These are phyloP conservation scores for Russula vinacea DNA, from an alignment of 768 basidiomycete species.

Conservation along the genomic window DNA sequence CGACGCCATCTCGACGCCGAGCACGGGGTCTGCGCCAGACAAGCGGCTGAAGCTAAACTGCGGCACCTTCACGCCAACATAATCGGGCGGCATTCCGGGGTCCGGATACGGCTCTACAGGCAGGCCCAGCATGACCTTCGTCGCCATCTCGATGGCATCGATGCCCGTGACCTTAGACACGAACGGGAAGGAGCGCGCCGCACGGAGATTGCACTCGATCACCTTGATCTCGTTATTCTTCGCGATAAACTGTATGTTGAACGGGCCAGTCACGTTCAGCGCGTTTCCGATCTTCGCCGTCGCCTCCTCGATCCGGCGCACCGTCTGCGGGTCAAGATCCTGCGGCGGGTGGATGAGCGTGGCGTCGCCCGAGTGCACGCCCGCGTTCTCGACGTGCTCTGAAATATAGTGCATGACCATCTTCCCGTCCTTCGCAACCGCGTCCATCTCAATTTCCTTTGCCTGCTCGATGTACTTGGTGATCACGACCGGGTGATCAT, in stretches of 20 bases:
- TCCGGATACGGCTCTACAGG: conserved; percentile 91
- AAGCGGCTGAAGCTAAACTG: conserved; percentile 98
- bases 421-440: conserved; percentile 93
- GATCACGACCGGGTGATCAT: conserved; percentile 96
- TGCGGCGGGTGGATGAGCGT: conserved; percentile 98
- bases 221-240: conserved; percentile 99
- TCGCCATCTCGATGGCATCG: conserved; percentile 98
- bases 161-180: conserved; percentile 98
- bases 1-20: conserved; percentile 99
- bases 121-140: conserved; percentile 94
- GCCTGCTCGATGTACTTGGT: conserved; percentile 99
- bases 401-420: conserved; percentile 99
- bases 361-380: conserved; percentile 98
- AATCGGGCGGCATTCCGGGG: conserved; percentile 79
- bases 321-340: conserved; percentile 95
- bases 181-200: conserved; percentile 97
- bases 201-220: conserved; percentile 98
- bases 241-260: conserved; percentile 99
- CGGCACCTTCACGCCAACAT: conserved; percentile 99
- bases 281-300: conserved; percentile 97
- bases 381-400: conserved; percentile 98
- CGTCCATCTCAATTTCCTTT: conserved; percentile 99
- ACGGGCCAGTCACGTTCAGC: conserved; percentile 96
- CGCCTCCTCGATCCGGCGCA: conserved; percentile 93
- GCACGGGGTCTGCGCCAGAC: conserved; percentile 94